Evolutionary conservation across 495 filamentous ascomycete species (phyloP), one percentile per base, ranked within the genome.

Genomic region (Hypoxylon crocopeplum): DNA sequence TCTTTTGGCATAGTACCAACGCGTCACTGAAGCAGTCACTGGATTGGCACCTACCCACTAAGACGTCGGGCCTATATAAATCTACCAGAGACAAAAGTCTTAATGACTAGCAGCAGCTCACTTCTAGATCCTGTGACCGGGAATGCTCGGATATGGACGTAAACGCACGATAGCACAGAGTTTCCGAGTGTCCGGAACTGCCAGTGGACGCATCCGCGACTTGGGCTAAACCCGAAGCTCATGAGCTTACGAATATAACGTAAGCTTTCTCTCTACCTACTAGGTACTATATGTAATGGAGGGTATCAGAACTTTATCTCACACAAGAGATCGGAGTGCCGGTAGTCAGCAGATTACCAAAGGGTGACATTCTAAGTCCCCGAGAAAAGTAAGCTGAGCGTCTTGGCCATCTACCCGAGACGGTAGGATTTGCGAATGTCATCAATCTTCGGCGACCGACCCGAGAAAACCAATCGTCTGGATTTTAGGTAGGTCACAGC

Each of bases 221-320:
- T 11, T 5, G n/a, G 39, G 16, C 12, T 21, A 21, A 40, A 24
- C 25, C 5, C 10, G 25, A 10, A 41, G 19, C 21, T 41, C 5
- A 24, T 25, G 32, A 36, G 52, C 42, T 48, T 56, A 46, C 52
- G 52, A 56, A 46, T 55, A 55, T 39, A 46, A 46, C 41, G 51
- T 56, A 29, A 47, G 42, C 24, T 6, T 20, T 36, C 15, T 6
- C 29, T 27, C 20, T 27, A 16, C 17, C 17, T 25, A 12, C 11
- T 22, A 41, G n/a, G n/a, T n/a, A 16, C 38, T 22, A 16, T 27
- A n/a, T 12, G 11, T 30, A 36, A 17, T 13, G 36, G 8, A 16
- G 38, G 8, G 4, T 24, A 55, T 62, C 45, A 62, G 45, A 56
- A 62, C 58, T 49, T 56, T 55, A 62, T 62, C 58, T 61, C 37